Evolutionary conservation across 371 early-diverging fungal genomes (phyloP).

Genomic region (Apophysomyces ossiformis): DNA sequence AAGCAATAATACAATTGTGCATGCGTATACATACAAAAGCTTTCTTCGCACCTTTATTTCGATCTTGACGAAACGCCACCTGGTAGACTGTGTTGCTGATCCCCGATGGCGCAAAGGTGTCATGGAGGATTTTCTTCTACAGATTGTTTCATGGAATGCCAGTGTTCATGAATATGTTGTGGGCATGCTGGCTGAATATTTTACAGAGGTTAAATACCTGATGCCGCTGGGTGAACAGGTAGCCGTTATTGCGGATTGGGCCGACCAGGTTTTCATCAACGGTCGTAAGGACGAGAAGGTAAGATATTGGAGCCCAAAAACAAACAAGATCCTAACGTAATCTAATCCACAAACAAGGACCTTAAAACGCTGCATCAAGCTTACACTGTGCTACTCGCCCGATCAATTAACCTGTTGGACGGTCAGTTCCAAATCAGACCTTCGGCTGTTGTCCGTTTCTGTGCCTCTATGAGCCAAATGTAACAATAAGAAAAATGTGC

Average conservation of each 20-base stretch:
- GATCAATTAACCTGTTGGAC: conserved; percentile 32
- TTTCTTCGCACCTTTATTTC: conserved; percentile 54
- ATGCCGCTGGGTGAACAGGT: conserved; percentile 36
- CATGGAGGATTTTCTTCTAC: conserved; percentile 52
- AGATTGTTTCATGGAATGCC: conserved; percentile 43
- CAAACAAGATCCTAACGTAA: background rate
- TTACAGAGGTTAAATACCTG: conserved; percentile 30
- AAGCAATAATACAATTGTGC: conserved; percentile 38
- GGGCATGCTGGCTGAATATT: conserved; percentile 45
- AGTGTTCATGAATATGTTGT: conserved; percentile 50
- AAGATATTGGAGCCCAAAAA: conserved; percentile 2
- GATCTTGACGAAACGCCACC: conserved; percentile 43
- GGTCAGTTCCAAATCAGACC: conserved; percentile 43
- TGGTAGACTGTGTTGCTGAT: conserved; percentile 44
- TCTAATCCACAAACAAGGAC: conserved; percentile 16
- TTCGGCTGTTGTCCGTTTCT: conserved; percentile 30
- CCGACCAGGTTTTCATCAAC: conserved; percentile 25
- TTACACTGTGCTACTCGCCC: conserved; percentile 30
- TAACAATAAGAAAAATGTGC: background rate
- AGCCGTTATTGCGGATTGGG: conserved; percentile 40
- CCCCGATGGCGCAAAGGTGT: conserved; percentile 46
- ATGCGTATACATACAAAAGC: conserved; percentile 52
- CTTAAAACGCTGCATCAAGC: conserved; percentile 22
- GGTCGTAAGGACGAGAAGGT: conserved; percentile 40
- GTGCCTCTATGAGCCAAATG: conserved; percentile 9